Percentiles rank a stretch among this genome's conserved stretches.
phyloP scores from a whole-genome alignment of 495 filamentous ascomycete genomes.

The Tuber indicum region DNA sequence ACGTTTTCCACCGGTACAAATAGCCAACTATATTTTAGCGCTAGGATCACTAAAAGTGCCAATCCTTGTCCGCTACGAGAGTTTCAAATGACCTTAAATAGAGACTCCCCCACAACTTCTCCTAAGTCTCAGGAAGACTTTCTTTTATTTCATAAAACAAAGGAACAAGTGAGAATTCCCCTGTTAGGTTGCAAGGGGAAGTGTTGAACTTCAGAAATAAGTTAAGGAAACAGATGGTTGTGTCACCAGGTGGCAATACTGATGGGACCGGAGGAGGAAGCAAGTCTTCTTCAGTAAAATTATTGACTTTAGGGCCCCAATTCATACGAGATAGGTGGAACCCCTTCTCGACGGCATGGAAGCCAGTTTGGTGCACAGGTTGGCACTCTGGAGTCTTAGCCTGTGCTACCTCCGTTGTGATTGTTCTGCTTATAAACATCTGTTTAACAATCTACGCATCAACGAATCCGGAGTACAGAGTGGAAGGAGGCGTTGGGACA shows the following conservation, averaged over 20 bases:
- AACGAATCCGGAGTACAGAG: background rate
- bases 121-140: background rate
- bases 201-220: background rate
- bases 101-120: background rate
- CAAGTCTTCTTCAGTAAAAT: background rate
- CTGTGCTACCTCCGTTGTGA: background rate
- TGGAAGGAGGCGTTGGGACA: background rate
- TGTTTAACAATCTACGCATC: background rate
- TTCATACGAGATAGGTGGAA: background rate
- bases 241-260: background rate
- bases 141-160: background rate
- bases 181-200: too few relatives aligned
- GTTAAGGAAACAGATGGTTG: background rate
- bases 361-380: background rate
- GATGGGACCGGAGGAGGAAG: background rate
- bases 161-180: background rate
- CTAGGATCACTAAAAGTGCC: background rate
- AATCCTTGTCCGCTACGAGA: background rate
- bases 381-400: background rate
- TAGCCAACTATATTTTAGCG: background rate
- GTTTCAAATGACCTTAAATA: background rate
- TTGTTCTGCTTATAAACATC: constrained; percentile 2
- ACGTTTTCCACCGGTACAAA: too few relatives aligned
- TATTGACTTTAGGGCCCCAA: background rate
- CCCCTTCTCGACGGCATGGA: background rate